phyloP scores from a whole-genome alignment of 306 rosid genomes.

The Hippophae gyantsensis region DNA sequence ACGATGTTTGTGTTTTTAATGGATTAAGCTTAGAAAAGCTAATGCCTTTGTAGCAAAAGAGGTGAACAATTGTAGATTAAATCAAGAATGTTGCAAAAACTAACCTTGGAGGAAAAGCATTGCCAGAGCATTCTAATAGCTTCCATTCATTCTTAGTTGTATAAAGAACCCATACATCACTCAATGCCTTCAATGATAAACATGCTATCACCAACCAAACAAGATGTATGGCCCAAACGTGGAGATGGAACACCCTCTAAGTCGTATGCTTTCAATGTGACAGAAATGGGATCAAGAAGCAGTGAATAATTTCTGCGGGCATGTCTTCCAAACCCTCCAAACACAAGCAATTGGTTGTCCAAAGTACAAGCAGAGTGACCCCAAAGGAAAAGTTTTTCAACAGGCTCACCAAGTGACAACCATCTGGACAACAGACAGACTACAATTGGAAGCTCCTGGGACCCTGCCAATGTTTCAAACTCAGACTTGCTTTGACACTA shows the following conservation, averaged over 20 bases:
- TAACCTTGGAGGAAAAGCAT: constrained; percentile 70
- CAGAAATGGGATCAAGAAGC: constrained; percentile 50
- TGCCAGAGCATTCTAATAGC: constrained; percentile 40
- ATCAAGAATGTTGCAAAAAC: not conserved
- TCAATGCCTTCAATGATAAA: constrained; percentile 78
- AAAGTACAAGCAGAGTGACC: constrained; percentile 68
- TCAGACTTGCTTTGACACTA: constrained; percentile 68
- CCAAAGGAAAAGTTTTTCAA: constrained; percentile 70
- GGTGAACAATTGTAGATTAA: no score
- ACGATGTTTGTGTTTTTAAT: no score
- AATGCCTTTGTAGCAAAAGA: not conserved
- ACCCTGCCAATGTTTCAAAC: constrained; percentile 91
- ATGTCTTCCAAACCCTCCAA: constrained; percentile 95
- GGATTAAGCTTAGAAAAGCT: no score
- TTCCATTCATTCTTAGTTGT: constrained; percentile 46
- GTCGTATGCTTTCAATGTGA: constrained; percentile 33
- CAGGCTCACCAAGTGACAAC: constrained; percentile 48
- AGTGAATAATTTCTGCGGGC: constrained; percentile 55
- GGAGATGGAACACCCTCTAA: constrained; percentile 43
- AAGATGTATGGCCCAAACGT: constrained; percentile 67
- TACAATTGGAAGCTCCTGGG: constrained; percentile 26
- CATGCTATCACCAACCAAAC: constrained; percentile 48
- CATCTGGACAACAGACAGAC: constrained; percentile 42
- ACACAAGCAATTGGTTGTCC: constrained; percentile 37
- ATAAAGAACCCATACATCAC: constrained; percentile 63